Conservation (phyloP, 352 stramenopile species). For the Pythium graminicola region DNA sequence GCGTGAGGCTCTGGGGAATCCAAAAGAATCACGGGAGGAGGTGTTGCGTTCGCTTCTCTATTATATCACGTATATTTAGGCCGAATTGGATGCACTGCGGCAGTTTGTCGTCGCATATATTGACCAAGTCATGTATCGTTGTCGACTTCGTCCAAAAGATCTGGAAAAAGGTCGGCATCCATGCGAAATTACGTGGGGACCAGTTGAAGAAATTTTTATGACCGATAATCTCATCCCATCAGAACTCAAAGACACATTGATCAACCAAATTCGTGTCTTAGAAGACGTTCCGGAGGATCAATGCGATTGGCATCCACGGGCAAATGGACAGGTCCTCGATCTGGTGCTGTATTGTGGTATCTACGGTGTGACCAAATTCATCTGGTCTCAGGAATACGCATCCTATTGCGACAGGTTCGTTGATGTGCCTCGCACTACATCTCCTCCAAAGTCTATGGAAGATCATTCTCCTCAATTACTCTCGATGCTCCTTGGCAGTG, state of each 20-base stretch:
- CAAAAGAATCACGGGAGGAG: background rate
- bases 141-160: background rate
- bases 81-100: background rate
- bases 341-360: slow-evolving; percentile 23
- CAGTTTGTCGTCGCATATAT: background rate
- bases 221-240: slow-evolving; percentile 24
- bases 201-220: slow-evolving; percentile 1
- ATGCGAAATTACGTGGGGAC: background rate
- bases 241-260: slow-evolving; percentile 27
- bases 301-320: slow-evolving; percentile 32
- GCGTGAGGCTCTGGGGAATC: background rate
- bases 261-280: slow-evolving; percentile 17
- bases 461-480: no score
- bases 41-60: background rate
- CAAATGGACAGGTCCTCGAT: slow-evolving; percentile 41
- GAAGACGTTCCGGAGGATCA: slow-evolving; percentile 31
- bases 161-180: background rate
- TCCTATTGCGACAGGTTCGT: no score
- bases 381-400: background rate
- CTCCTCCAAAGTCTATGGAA: no score
- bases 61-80: background rate
- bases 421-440: no score
- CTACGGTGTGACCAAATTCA: background rate
- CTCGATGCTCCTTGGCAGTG: background rate
- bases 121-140: background rate